Evolutionary conservation across 208 protist species (phyloP).

Genomic region (Wallacemonas sp.): DNA sequence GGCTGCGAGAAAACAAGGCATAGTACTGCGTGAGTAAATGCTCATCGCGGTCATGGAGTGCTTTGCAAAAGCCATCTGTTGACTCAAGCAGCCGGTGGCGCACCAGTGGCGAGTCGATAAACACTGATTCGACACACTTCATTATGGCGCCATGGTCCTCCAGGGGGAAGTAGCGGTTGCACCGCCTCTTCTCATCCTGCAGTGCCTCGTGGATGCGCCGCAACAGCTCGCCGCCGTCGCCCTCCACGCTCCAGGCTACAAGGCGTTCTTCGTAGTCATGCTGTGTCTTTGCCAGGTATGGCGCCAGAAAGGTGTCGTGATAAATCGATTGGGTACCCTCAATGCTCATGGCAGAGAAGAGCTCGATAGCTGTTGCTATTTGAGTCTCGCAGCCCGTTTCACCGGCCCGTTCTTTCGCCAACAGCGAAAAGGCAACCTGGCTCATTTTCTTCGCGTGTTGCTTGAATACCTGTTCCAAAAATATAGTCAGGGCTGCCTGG

Average conservation of each 20-base stretch:
- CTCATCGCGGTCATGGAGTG: slow-evolving; percentile 49
- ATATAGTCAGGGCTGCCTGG: slow-evolving; percentile 78
- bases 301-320: slow-evolving; percentile 67
- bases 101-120: slow-evolving; percentile 52
- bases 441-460: slow-evolving; percentile 54
- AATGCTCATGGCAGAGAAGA: slow-evolving; percentile 77
- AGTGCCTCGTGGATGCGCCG: slow-evolving; percentile 36
- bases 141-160: slow-evolving; percentile 60
- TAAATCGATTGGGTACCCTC: slow-evolving; percentile 66
- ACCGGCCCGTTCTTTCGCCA: slow-evolving; percentile 40
- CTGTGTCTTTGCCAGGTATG: slow-evolving; percentile 55
- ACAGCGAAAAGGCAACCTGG: slow-evolving; percentile 58
- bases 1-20: slow-evolving; percentile 51
- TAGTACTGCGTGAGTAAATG: slow-evolving; percentile 54
- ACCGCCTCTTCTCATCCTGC: slow-evolving; percentile 51
- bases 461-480: slow-evolving; percentile 81
- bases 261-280: slow-evolving; percentile 53
- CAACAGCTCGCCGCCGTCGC: slow-evolving; percentile 42
- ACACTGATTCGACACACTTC: slow-evolving; percentile 51
- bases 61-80: slow-evolving; percentile 42
- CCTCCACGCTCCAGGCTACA: slow-evolving; percentile 33
- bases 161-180: slow-evolving; percentile 54
- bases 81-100: slow-evolving; percentile 44
- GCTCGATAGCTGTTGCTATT: slow-evolving; percentile 57
- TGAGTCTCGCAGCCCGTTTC: slow-evolving; percentile 28